Evolutionary conservation across 331 rosid genomes (phyloP).

Genomic region (Quercus lobata): DNA sequence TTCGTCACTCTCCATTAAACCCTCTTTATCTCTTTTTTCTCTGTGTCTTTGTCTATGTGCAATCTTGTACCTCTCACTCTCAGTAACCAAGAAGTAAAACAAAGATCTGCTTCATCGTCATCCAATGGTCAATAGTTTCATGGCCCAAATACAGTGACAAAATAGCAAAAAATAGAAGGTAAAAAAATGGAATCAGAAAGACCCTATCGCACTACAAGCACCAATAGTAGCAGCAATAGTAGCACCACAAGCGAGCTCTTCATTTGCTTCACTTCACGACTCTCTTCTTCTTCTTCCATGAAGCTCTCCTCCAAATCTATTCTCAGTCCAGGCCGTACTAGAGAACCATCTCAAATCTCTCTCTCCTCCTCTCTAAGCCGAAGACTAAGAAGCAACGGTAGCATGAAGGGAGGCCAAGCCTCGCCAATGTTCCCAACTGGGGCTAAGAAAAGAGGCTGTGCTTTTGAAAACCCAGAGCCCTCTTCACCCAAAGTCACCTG

Average conservation of each 20-base stretch:
- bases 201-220: constrained; percentile 40
- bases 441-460: constrained; percentile 56
- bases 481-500: constrained; percentile 95
- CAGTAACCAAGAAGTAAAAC: constrained; percentile 11
- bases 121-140: constrained; percentile 7
- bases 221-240: constrained; percentile 9
- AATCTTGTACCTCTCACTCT: background rate
- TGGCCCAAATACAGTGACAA: constrained; percentile 20
- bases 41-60: background rate
- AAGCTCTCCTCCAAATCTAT: constrained; percentile 84
- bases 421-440: constrained; percentile 89
- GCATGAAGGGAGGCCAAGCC: constrained; percentile 85
- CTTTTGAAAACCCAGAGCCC: constrained; percentile 86
- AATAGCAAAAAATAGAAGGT: background rate
- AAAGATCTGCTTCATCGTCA: constrained; percentile 24
- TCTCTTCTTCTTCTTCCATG: constrained; percentile 73
- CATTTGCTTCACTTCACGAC: constrained; percentile 71
- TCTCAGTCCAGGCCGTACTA: constrained; percentile 67
- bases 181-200: constrained; percentile 49
- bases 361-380: constrained; percentile 81
- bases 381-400: constrained; percentile 65
- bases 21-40: constrained; percentile 5
- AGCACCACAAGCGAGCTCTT: constrained; percentile 62
- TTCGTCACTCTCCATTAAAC: constrained; percentile 39
- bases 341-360: constrained; percentile 78